Evolutionary conservation across 2,329 filamentous ascomycete genomes (phyloP).

Genomic region (Cladosporium sp.): DNA sequence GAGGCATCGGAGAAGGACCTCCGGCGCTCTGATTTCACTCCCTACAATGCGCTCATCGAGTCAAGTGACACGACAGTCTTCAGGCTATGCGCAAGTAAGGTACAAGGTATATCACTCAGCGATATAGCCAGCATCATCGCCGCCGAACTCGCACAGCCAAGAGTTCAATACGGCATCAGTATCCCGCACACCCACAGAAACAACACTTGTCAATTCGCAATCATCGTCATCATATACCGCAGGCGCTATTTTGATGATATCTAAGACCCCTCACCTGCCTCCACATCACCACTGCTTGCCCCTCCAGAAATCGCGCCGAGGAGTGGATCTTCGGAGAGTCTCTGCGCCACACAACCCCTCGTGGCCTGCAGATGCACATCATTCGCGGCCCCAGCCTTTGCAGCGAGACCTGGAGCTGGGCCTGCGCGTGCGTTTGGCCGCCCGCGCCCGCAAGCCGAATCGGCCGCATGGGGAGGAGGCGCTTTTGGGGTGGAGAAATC

Average conservation of each 20-base stretch:
- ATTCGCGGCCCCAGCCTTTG: constrained; percentile 3
- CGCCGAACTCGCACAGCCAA: background rate
- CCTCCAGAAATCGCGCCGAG: background rate
- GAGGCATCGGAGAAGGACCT: no score
- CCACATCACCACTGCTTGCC: background rate
- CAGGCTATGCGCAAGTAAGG: constrained; percentile 2
- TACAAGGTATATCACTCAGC: background rate
- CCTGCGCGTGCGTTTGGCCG: background rate
- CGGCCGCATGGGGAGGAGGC: background rate
- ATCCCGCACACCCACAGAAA: background rate
- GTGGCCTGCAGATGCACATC: constrained; percentile 13
- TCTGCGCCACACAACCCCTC: constrained; percentile 3
- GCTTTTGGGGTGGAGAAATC: background rate
- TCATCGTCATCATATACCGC: background rate
- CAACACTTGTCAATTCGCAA: background rate
- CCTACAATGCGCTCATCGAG: background rate
- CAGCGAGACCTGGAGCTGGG: background rate
- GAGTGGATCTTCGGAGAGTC: constrained; percentile 3
- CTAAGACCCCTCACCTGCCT: constrained; percentile 1
- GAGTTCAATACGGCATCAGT: background rate
- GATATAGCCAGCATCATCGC: background rate
- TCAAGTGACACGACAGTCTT: background rate
- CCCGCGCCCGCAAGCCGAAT: background rate
- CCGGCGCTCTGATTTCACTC: no score
- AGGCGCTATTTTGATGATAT: background rate